Evolutionary conservation across 2,329 filamentous ascomycete genomes (phyloP).

Genomic region (Arthrobotrys iridis): DNA sequence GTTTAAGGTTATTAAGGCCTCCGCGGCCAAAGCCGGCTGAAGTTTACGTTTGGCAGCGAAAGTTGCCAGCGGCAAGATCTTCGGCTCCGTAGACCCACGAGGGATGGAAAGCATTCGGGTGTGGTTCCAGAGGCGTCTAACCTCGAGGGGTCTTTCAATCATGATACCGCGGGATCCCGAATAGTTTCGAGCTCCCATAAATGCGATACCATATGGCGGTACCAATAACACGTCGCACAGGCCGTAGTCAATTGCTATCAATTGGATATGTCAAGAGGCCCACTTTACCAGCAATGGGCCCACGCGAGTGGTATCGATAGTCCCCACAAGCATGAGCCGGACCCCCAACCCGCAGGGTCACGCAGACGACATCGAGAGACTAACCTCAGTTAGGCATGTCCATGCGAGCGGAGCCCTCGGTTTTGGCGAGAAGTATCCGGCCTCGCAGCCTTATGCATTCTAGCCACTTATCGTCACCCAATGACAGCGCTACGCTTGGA

Average conservation of each 20-base stretch:
- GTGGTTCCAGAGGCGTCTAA: no score
- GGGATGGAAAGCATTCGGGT: no score
- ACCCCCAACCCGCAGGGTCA: slow-evolving; percentile 15
- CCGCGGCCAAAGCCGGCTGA: slow-evolving; percentile 36
- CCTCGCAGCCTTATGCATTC: slow-evolving; percentile 35
- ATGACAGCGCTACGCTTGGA: slow-evolving; percentile 1
- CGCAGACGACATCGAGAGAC: background rate
- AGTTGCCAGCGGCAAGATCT: slow-evolving; percentile 17
- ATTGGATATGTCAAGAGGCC: background rate
- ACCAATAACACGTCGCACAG: slow-evolving; percentile 17
- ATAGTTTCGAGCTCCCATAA: slow-evolving; percentile 5
- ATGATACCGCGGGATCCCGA: background rate
- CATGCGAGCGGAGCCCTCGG: slow-evolving; percentile 36
- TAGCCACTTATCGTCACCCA: background rate
- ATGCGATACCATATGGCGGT: background rate
- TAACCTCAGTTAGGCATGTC: slow-evolving; percentile 27
- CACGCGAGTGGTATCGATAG: slow-evolving; percentile 44
- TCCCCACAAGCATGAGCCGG: slow-evolving; percentile 10
- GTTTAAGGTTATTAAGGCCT: slow-evolving; percentile 26
- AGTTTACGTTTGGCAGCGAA: slow-evolving; percentile 21
- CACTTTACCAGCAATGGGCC: slow-evolving; percentile 15
- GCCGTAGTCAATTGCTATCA: no score
- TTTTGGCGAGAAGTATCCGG: slow-evolving; percentile 34
- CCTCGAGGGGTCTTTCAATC: background rate
- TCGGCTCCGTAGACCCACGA: slow-evolving; percentile 25